A percentile compares a stretch with the other conserved stretches of the same genome.
phyloP scores from a whole-genome alignment of 495 filamentous ascomycete species.

The Cenococcum geophilum region DNA sequence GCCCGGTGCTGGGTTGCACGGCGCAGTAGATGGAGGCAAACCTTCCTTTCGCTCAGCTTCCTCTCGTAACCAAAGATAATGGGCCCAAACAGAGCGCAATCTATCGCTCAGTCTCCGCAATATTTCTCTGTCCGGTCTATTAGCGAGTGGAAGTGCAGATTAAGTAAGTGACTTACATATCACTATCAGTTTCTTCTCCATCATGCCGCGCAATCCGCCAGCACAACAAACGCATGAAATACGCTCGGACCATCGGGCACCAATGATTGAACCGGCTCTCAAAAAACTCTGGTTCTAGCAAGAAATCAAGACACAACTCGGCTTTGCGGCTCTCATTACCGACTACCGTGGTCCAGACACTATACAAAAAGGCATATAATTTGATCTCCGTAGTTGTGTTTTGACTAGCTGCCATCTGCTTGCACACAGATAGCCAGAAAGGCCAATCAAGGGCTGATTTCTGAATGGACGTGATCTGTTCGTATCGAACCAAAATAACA shows the following conservation, averaged over 20 bases:
- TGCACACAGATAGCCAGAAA: slow-evolving; percentile 84
- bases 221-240: slow-evolving; percentile 88
- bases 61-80: slow-evolving; percentile 69
- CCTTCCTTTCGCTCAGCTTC: slow-evolving; percentile 50
- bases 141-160: slow-evolving; percentile 3
- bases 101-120: slow-evolving; percentile 63
- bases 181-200: slow-evolving; percentile 57
- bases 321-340: slow-evolving; percentile 63
- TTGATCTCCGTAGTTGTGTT: slow-evolving; percentile 94
- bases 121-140: slow-evolving; percentile 47
- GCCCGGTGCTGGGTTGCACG: slow-evolving; percentile 83
- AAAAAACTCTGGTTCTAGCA: slow-evolving; percentile 73
- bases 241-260: slow-evolving; percentile 97
- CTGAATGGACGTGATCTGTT: slow-evolving; percentile 42
- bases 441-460: slow-evolving; percentile 61
- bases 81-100: slow-evolving; percentile 67
- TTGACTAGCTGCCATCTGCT: slow-evolving; percentile 76
- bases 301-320: slow-evolving; percentile 67
- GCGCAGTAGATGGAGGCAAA: slow-evolving; percentile 65
- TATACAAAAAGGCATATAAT: slow-evolving; percentile 78
- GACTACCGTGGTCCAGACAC: slow-evolving; percentile 69
- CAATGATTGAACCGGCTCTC: slow-evolving; percentile 88
- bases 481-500: slow-evolving; percentile 53
- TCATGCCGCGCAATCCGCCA: slow-evolving; percentile 84
- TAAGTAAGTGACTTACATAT: slow-evolving; percentile 53